Percentiles rank a stretch among this genome's conserved stretches.
Conservation (phyloP, 371 early-diverging fungal species). For the Mycotypha africana region DNA sequence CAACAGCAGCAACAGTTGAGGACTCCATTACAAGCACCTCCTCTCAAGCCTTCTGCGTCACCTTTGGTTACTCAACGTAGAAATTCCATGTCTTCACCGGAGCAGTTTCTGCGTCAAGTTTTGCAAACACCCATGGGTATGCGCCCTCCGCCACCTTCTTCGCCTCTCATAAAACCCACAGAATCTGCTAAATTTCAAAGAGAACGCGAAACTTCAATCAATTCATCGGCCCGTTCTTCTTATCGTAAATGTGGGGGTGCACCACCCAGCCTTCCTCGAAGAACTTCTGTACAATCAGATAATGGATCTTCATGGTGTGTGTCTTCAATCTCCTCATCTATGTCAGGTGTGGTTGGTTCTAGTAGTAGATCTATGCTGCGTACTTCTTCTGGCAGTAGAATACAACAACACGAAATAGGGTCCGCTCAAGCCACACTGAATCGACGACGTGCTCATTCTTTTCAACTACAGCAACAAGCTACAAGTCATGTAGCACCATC, state of each 20-base stretch:
- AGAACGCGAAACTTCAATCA: constrained; percentile 23
- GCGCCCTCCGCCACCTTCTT: constrained; percentile 10
- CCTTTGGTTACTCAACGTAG: constrained; percentile 29
- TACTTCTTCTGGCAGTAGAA: constrained; percentile 11
- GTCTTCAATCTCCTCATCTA: no score
- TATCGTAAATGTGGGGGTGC: no score
- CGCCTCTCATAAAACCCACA: constrained; percentile 15
- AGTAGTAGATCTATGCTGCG: constrained; percentile 10
- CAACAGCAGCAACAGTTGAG: no score
- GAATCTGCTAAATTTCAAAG: constrained; percentile 22
- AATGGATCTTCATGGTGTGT: constrained; percentile 1
- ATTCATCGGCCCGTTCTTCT: constrained; percentile 12
- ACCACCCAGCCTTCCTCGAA: constrained; percentile 8
- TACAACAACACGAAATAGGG: not conserved
- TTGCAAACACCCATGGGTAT: constrained; percentile 13
- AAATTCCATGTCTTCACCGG: constrained; percentile 37
- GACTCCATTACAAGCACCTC: constrained; percentile 11
- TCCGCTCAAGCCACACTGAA: constrained; percentile 9
- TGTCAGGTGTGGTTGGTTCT: constrained; percentile 1
- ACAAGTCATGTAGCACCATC: constrained; percentile 7
- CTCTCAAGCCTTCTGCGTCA: constrained; percentile 29
- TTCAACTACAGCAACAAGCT: constrained; percentile 32
- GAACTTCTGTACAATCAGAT: constrained; percentile 30
- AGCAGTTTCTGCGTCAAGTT: constrained; percentile 33
- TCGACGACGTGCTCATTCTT: constrained; percentile 35